These are phyloP conservation scores for Psidium guajava DNA, from an alignment of 345 rosid genomes.

Conservation along the genomic window DNA sequence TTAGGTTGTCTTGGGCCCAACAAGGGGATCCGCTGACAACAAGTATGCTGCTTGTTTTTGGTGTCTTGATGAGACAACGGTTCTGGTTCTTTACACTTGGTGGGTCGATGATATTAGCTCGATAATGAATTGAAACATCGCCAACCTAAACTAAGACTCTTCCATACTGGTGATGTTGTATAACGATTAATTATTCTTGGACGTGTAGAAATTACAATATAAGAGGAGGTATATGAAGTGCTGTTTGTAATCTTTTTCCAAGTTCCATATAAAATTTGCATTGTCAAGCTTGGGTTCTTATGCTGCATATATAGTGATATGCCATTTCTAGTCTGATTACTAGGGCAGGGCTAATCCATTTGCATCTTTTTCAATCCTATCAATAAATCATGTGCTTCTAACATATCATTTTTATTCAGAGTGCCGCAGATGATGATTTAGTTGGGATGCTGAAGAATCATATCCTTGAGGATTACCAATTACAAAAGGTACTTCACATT, in stretches of 20 bases:
- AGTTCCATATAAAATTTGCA: neutral
- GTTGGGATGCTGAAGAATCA: constrained; percentile 54
- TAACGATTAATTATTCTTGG: neutral
- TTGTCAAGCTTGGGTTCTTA: neutral
- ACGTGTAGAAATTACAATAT: neutral
- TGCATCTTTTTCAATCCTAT: neutral
- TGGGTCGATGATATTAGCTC: neutral
- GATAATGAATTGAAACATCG: neutral
- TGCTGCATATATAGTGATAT: neutral
- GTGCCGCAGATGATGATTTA: constrained; percentile 63
- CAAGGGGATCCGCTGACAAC: neutral
- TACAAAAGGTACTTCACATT: constrained; percentile 48
- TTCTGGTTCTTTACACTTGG: neutral
- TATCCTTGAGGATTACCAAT: constrained; percentile 56
- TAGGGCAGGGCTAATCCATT: neutral
- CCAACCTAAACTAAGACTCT: neutral
- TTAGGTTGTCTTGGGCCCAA: neutral
- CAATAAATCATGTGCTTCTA: neutral
- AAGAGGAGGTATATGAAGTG: neutral
- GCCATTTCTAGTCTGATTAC: neutral
- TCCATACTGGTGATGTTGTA: neutral
- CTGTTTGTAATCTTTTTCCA: neutral
- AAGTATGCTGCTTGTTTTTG: neutral
- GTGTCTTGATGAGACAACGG: neutral
- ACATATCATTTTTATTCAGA: constrained; percentile 30